These are phyloP conservation scores for Asterella californica DNA, from an alignment of 225 moss, liverwort and hornwort species.

Conservation along the genomic window DNA sequence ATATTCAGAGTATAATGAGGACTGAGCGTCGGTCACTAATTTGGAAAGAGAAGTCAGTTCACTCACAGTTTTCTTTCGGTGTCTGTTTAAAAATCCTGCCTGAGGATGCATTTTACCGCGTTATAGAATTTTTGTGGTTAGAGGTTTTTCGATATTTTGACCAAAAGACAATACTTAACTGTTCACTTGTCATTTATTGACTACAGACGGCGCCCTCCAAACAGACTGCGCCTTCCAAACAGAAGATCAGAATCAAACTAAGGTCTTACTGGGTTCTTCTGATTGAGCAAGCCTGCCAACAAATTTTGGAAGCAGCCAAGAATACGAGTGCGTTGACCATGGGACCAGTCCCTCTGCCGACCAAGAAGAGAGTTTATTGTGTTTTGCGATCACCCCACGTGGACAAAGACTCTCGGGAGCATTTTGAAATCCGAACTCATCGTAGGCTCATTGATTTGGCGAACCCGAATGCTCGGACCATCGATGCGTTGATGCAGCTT, in stretches of 20 bases:
- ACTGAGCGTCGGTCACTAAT: no score
- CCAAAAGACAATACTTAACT: no score
- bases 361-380: conserved; percentile 86
- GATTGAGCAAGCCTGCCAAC: conserved; percentile 87
- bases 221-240: conserved; percentile 67
- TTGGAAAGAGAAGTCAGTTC: no score
- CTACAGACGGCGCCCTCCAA: no score
- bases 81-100: no score
- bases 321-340: conserved; percentile 76
- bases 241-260: conserved; percentile 91
- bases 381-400: conserved; percentile 83
- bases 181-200: no score
- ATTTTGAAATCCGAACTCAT: conserved; percentile 80
- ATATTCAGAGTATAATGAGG: no score
- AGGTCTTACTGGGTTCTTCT: conserved; percentile 82
- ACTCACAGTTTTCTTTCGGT: no score
- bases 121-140: no score
- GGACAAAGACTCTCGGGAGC: conserved; percentile 83
- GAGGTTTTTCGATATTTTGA: no score
- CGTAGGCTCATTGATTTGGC: conserved; percentile 85
- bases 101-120: no score
- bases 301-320: conserved; percentile 88
- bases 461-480: conserved; percentile 92
- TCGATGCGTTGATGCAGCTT: conserved; percentile 96
- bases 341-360: conserved; percentile 96